These are phyloP conservation scores for Amanita molliuscula DNA, from an alignment of 768 basidiomycete genomes.

Conservation along the genomic window DNA sequence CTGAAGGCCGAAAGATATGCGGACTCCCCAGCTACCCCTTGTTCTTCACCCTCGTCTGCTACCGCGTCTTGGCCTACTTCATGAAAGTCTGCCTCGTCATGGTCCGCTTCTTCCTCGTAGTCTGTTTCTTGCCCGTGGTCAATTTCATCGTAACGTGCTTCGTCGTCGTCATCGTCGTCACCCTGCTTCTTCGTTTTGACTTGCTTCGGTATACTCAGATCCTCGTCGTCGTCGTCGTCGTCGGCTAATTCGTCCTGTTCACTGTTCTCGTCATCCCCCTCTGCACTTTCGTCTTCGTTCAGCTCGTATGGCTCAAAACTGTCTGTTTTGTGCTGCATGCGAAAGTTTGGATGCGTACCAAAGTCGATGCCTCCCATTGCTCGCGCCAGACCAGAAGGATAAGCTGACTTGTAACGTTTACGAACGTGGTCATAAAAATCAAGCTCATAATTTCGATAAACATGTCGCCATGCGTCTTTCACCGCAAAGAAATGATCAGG, in stretches of 20 bases:
- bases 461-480: conserved; percentile 3
- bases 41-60: not conserved
- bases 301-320: not conserved
- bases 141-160: too few species aligned
- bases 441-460: not conserved
- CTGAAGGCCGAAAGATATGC: not conserved
- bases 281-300: not conserved
- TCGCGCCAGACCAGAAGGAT: not conserved
- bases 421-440: not conserved
- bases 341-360: not conserved
- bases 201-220: too few species aligned
- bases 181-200: too few species aligned
- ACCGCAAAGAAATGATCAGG: not conserved
- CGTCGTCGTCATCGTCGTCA: too few species aligned
- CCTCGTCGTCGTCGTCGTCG: not conserved
- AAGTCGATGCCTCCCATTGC: not conserved
- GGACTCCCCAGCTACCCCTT: not conserved
- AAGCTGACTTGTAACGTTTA: not conserved
- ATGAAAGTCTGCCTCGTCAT: not conserved
- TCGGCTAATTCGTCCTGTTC: not conserved
- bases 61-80: not conserved
- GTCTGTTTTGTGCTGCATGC: not conserved
- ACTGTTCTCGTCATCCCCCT: not conserved
- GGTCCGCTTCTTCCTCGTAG: too few species aligned
- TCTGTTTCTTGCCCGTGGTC: too few species aligned